phyloP scores from a whole-genome alignment of 129 eudicot genomes.

The Logfia minima region DNA sequence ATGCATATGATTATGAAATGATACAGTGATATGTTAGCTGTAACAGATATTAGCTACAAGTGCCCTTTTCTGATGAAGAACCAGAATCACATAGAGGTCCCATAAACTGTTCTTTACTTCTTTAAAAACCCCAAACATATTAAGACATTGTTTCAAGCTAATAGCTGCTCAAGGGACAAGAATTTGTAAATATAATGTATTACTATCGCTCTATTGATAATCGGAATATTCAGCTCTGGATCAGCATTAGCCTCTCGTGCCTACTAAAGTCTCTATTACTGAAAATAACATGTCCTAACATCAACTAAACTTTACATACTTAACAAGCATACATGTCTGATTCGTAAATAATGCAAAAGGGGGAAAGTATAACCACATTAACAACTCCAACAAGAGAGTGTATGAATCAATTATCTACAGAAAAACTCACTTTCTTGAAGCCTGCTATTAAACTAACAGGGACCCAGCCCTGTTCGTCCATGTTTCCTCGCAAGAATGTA shows the following conservation, averaged over 20 bases:
- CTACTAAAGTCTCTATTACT: not conserved
- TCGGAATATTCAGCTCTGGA: no score
- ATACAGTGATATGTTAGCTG: not conserved
- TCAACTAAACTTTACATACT: not conserved
- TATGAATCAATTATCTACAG: conserved; percentile 6
- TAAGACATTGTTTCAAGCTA: not conserved
- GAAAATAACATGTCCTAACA: not conserved
- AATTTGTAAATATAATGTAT: no score
- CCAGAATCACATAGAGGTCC: not conserved
- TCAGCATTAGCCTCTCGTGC: not conserved
- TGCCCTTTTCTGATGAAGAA: not conserved
- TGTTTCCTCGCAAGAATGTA: conserved; percentile 62
- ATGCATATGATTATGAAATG: not conserved
- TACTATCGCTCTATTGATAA: not conserved
- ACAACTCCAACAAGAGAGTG: not conserved
- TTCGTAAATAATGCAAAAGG: conserved; percentile 3
- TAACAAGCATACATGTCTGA: not conserved
- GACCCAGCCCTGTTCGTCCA: conserved; percentile 93
- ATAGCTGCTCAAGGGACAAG: not conserved
- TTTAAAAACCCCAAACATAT: not conserved
- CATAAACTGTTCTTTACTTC: not conserved
- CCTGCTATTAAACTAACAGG: conserved; percentile 66
- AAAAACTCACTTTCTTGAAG: conserved; percentile 65
- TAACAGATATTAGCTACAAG: not conserved
- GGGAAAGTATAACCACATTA: not conserved